These are phyloP conservation scores for Coemansia sp. DNA, from an alignment of 192 early-diverging fungal species.

Conservation along the genomic window DNA sequence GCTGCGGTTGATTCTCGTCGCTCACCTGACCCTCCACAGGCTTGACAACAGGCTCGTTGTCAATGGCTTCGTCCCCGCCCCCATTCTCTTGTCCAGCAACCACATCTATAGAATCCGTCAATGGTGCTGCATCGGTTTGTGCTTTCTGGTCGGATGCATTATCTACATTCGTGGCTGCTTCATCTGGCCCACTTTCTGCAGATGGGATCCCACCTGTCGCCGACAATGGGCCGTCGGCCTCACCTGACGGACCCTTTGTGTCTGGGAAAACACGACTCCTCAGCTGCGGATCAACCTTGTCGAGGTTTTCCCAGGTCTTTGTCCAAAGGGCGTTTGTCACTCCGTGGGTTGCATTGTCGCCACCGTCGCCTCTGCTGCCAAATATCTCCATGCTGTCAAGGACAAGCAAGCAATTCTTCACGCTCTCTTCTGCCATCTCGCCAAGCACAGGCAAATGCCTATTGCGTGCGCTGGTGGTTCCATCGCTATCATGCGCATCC, in stretches of 20 bases:
- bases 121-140: neutral
- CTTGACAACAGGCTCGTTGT: neutral
- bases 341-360: conserved; percentile 9
- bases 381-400: conserved; percentile 43
- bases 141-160: neutral
- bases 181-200: conserved; percentile 7
- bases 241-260: conserved; percentile 3
- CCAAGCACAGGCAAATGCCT: conserved; percentile 39
- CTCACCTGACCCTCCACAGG: neutral
- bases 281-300: conserved; percentile 43
- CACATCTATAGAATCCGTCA: neutral
- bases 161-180: neutral
- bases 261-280: conserved; percentile 30
- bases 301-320: conserved; percentile 35
- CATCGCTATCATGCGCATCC: conserved; percentile 5
- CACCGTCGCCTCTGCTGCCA: conserved; percentile 10
- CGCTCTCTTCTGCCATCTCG: conserved; percentile 53
- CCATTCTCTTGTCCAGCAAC: neutral
- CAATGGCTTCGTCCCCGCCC: neutral
- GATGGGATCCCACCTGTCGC: neutral
- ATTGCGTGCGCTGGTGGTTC: conserved; percentile 14
- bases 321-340: conserved; percentile 24
- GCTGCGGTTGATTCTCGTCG: neutral
- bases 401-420: conserved; percentile 50
- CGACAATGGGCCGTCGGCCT: neutral